Conservation (phyloP, 106 monocot species). For the Phalaenopsis aphrodite region DNA sequence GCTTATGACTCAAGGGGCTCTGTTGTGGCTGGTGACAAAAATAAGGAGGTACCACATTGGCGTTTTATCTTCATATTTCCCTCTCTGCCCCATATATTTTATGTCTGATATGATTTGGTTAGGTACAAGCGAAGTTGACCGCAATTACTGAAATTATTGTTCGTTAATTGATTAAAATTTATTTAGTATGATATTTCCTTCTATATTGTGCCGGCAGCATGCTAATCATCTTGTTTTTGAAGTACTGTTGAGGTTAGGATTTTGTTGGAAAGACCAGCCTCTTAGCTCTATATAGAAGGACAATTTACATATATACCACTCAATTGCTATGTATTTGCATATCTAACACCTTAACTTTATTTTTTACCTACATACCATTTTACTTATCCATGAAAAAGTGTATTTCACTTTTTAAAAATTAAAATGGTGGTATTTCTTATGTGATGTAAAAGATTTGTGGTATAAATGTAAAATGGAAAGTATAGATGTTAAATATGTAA, state of each 20-base stretch:
- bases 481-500: no score
- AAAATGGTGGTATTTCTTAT: no score
- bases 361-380: no score
- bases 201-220: background rate
- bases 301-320: no score
- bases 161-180: background rate
- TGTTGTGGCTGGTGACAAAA: conserved; percentile 80
- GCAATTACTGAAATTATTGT: background rate
- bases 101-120: background rate
- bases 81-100: background rate
- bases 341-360: no score
- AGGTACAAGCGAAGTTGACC: background rate
- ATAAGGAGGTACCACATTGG: conserved; percentile 58
- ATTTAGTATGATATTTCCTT: background rate
- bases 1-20: conserved; percentile 80
- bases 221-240: no score
- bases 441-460: no score
- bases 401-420: no score
- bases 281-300: background rate
- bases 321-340: no score
- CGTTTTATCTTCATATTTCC: background rate
- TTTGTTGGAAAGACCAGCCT: background rate
- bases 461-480: no score
- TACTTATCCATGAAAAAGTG: no score
- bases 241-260: no score